Evolutionary conservation across 2,329 filamentous ascomycete genomes (phyloP).

Genomic region (Ceratocystis cacaofunesta): DNA sequence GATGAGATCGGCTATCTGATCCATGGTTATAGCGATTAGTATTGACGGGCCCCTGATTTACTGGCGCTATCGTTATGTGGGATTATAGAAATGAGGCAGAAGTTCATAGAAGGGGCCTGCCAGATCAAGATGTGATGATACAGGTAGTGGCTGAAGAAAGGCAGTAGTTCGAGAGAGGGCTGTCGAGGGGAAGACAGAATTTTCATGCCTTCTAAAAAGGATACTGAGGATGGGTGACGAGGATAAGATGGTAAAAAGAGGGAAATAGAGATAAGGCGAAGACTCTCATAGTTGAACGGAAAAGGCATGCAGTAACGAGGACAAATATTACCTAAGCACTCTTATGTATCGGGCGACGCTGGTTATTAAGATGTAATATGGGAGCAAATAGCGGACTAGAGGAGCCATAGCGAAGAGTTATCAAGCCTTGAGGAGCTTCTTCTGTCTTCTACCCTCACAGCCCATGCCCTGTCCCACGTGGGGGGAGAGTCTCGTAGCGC

Average conservation of each 20-base stretch:
- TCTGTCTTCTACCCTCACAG: neutral
- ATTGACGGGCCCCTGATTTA: neutral
- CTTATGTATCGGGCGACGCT: neutral
- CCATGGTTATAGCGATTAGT: slow-evolving; percentile 22
- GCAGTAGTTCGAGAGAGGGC: neutral
- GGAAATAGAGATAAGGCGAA: neutral
- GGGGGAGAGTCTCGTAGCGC: neutral
- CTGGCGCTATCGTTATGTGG: neutral
- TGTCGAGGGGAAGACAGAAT: neutral
- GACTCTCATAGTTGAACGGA: neutral
- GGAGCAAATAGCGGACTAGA: neutral
- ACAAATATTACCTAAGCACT: neutral
- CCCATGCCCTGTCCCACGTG: neutral
- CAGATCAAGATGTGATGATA: too few relatives aligned
- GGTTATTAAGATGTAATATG: neutral
- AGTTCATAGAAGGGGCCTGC: too few relatives aligned
- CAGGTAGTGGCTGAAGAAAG: neutral
- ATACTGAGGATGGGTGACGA: neutral
- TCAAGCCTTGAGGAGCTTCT: neutral
- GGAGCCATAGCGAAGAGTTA: neutral
- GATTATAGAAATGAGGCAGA: too few relatives aligned
- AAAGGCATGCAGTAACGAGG: neutral
- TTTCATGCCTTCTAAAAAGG: neutral
- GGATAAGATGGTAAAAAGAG: neutral
- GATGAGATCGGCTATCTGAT: slow-evolving; percentile 31